Conservation (phyloP, 495 filamentous ascomycete species). For the Penicillium canescens region DNA sequence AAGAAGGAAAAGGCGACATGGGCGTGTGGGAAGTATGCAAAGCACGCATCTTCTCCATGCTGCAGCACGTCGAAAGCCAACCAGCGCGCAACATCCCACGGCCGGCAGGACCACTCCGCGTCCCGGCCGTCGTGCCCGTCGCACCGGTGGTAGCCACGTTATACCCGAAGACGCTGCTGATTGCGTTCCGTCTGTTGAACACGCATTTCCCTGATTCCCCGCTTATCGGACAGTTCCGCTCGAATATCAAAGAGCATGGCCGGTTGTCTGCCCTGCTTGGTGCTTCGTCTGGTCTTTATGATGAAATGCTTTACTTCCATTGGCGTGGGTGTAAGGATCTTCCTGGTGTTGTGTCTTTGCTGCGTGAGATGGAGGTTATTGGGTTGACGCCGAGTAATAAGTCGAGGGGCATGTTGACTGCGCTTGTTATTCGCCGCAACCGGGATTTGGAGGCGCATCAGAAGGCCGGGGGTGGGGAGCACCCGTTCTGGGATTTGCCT, state of each 20-base stretch:
- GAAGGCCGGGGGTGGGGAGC: not conserved
- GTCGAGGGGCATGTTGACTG: conserved; percentile 53
- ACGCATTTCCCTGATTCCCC: conserved; percentile 59
- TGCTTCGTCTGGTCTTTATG: conserved; percentile 70
- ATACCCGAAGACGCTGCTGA: conserved; percentile 65
- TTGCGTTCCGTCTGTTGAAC: conserved; percentile 64
- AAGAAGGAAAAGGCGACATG: conserved; percentile 57
- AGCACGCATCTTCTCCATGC: conserved; percentile 65
- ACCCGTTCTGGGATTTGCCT: conserved; percentile 43
- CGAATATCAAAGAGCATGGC: conserved; percentile 70
- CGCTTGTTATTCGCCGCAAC: conserved; percentile 26
- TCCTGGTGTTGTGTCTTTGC: conserved; percentile 56
- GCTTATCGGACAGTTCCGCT: conserved; percentile 62
- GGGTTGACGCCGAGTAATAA: conserved; percentile 62
- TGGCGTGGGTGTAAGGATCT: conserved; percentile 67
- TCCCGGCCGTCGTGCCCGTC: conserved; percentile 37
- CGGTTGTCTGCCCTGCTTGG: conserved; percentile 71
- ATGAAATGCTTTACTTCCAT: conserved; percentile 64
- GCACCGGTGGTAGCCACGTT: conserved; percentile 62
- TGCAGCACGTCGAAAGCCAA: conserved; percentile 38
- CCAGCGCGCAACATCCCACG: conserved; percentile 10
- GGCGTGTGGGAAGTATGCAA: conserved; percentile 73
- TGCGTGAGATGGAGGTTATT: conserved; percentile 75
- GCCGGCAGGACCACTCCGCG: conserved; percentile 18
- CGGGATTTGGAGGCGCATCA: conserved; percentile 17